These are phyloP conservation scores for Ganoderma sinense DNA, from an alignment of 1,284 basidiomycete species.

Conservation along the genomic window DNA sequence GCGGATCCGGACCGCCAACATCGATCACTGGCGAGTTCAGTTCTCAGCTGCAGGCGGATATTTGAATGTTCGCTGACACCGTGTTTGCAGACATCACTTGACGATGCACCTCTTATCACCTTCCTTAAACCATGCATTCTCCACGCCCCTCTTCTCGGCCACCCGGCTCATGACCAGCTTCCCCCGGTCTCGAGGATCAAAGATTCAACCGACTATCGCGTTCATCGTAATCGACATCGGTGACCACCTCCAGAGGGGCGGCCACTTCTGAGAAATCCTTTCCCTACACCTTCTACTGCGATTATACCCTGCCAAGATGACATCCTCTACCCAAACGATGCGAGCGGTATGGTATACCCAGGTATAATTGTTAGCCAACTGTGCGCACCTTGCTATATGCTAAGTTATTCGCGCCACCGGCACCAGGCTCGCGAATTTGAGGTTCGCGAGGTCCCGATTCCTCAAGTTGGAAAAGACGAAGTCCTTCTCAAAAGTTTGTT, in stretches of 20 bases:
- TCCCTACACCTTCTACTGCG: not conserved
- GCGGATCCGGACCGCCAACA: not conserved
- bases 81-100: not conserved
- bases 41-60: not conserved
- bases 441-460: slow-evolving; percentile 68
- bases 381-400: not conserved
- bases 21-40: not conserved
- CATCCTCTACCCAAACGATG: slow-evolving; percentile 45
- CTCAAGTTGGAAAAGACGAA: slow-evolving; percentile 67
- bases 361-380: not conserved
- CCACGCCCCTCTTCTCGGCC: not conserved
- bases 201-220: slow-evolving; percentile 4
- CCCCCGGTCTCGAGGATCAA: not conserved
- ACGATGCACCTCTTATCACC: not conserved
- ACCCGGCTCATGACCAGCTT: not conserved
- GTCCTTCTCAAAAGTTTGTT: slow-evolving; percentile 72
- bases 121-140: not conserved
- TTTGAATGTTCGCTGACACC: not conserved
- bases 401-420: not conserved
- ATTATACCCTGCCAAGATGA: not conserved
- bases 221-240: not conserved
- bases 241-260: not conserved
- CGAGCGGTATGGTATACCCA: slow-evolving; percentile 62
- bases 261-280: not conserved
- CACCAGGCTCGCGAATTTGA: slow-evolving; percentile 67